phyloP scores from a whole-genome alignment of 257 asterid genomes.

The Oldenlandia corymbosa region DNA sequence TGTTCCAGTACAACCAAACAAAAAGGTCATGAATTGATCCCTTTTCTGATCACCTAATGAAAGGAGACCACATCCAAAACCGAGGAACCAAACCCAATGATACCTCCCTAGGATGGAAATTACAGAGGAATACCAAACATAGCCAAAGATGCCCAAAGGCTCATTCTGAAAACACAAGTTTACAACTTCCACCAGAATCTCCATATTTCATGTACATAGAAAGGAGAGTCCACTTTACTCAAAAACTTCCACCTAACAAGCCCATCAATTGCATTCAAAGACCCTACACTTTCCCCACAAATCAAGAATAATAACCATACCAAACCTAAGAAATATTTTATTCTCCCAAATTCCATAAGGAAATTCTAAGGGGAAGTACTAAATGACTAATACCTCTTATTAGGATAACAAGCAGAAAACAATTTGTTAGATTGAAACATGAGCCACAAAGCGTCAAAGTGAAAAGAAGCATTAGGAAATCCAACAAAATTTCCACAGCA shows the following conservation, averaged over 20 bases:
- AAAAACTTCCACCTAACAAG: neutral
- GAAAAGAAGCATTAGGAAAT: neutral
- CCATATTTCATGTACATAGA: neutral
- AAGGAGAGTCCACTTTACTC: neutral
- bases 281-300: neutral
- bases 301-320: neutral
- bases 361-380: neutral
- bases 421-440: neutral
- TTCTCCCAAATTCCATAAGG: too few species aligned
- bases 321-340: neutral
- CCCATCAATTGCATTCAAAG: neutral
- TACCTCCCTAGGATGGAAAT: neutral
- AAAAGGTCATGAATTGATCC: neutral
- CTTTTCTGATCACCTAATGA: neutral
- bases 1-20: neutral
- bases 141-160: neutral
- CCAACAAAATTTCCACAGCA: slow-evolving; percentile 6
- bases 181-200: neutral
- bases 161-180: neutral
- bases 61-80: neutral
- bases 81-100: neutral
- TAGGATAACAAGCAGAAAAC: neutral
- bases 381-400: neutral
- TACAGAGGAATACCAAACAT: neutral
- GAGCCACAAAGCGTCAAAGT: neutral